Conservation (phyloP, 169 alveolate genomes). For the Plasmodium vivax region DNA sequence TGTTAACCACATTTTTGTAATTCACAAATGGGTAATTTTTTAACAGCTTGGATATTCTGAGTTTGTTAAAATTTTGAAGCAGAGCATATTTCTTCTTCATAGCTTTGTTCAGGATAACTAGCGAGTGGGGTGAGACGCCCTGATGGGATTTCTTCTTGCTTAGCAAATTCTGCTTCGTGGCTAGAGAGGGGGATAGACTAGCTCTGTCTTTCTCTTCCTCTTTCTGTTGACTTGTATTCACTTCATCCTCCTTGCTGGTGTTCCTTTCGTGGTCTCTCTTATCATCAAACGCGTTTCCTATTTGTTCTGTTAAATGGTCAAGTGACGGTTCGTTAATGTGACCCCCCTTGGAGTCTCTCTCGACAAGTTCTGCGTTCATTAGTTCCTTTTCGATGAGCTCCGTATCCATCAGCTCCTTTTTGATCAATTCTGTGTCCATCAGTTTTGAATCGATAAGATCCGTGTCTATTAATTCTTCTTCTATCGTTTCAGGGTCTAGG, state of each 20-base stretch:
- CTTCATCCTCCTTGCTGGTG: background rate
- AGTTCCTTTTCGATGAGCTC: conserved; percentile 53
- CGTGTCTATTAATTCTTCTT: conserved; percentile 20
- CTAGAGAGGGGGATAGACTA: background rate
- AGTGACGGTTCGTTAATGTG: conserved; percentile 11
- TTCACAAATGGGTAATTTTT: background rate
- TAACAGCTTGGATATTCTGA: conserved; percentile 11
- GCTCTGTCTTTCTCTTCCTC: background rate
- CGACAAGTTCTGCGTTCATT: conserved; percentile 19
- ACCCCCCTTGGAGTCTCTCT: conserved; percentile 10
- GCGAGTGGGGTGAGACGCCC: background rate
- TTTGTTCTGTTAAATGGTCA: conserved; percentile 13
- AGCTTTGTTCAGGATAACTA: background rate
- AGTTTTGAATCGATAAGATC: conserved; percentile 29
- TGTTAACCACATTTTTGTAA: conserved; percentile 7
- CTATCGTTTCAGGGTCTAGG: background rate
- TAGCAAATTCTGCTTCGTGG: background rate
- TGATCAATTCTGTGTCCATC: conserved; percentile 38
- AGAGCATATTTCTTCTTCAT: background rate
- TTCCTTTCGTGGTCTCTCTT: conserved; percentile 14
- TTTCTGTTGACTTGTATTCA: background rate
- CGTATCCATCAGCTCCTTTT: conserved; percentile 51
- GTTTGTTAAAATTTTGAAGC: conserved; percentile 14
- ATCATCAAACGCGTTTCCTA: background rate
- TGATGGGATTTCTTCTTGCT: background rate